Evolutionary conservation across 2,329 filamentous ascomycete genomes (phyloP), one percentile per base, ranked within the genome.

Genomic region (Epichloe sylvatica): DNA sequence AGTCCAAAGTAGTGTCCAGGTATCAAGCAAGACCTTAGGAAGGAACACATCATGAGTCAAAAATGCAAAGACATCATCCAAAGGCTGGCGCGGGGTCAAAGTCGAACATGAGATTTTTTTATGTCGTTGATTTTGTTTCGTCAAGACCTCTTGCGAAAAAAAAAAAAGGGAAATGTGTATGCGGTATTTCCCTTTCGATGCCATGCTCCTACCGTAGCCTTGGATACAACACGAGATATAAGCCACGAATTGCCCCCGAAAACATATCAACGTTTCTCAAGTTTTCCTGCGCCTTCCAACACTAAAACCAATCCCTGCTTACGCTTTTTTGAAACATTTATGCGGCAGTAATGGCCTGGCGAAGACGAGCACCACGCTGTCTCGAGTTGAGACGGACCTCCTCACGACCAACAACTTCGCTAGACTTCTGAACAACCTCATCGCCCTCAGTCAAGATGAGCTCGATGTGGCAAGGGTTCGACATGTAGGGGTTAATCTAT

Each of bases 401-500:
- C 62, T 84, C 78, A 62, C 81, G 80, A 64, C 76, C 74, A 57
- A 75, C 77, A 63, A 81, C 77, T 81, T 97, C 95, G 72, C 89
- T 78, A 56, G 82, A 83, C 84, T 98, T 98, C 77, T 90, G 81
- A 64, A 98, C 88, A 64, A 85, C 81, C 81, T 98, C 94, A 69
- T 94, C 86, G 66, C 80, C 89, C 82, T 98, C 94, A 69, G 91
- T 95, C 64, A 98, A 83, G 82, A 98, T 98, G 67, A 98, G 79
- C 80, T 98, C 94, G 74, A 98, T 95, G 84, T 98, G 92, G 86
- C 91, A 98, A 63, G 92, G 92, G 84, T 94, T 94, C 63, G 90
- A 96, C 94, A 98, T 97, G 83, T 97, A 98, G 58, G 92, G 92
- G 84, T 98, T 98, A 80, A 98, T 98, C 90, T 96, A 25, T 54